Base-by-base conservation (phyloP, 176 grass and related monocot species). In the Bothriochloa decipiens region DNA sequence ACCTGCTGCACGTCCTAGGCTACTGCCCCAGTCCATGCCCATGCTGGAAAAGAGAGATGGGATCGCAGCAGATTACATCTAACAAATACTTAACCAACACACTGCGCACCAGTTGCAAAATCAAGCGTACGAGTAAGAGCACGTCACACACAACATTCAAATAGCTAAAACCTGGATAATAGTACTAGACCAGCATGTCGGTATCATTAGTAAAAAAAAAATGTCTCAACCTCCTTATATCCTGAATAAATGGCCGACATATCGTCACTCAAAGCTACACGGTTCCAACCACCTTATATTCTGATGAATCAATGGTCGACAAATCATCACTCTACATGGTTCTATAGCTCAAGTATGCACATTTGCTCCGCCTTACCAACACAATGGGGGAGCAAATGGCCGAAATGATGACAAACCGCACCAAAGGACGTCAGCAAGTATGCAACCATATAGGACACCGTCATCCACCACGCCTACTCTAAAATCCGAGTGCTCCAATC, bases 141-240 rank as follows among this genome's bases (percentile, higher is more conserved):
- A 65, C 12, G n/a, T 29, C 27, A 35, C 61, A 66, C 17, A 71
- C 43, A 43, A 33, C 57, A 33, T 72, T n/a, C 65, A 3, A 57
- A 67, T 79, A 74, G 58, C 53, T 65, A 70, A 23, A 78, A 6
- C 12, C 32, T 77, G 32, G 65, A 52, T 64, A 15, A 18, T 18
- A 26, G 40, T 76, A 45, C 8, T 11, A 23, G 8, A 60, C 8
- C 57, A 23, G 7, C 3, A 3, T 11, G 7, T 15, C 67, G 72
- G 72, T 42, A 6, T 9, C 35, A 45, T 17, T 7, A 11, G 42
- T 37, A 80, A 29, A 4, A 79, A 87, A 84, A 87, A 43, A 52
- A 33, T 26, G 10, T 46, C 6, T 27, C 41, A 11, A 4, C 20
- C 41, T 26, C 45, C 45, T 74, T 14, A 2, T 61, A 14, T 32